These are phyloP conservation scores for Cytospora paraplurivora DNA, from an alignment of 2,329 filamentous ascomycete genomes.

Conservation along the genomic window DNA sequence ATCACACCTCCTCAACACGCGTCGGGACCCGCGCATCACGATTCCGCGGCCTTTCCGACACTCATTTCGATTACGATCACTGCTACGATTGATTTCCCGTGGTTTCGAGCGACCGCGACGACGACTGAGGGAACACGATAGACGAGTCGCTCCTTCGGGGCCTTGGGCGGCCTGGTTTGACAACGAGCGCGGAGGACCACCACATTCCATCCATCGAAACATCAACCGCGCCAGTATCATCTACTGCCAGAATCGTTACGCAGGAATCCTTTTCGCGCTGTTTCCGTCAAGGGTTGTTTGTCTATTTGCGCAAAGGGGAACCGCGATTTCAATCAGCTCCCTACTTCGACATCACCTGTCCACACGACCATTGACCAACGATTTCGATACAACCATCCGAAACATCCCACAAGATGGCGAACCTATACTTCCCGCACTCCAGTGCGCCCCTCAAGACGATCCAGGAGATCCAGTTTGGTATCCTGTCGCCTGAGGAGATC, in stretches of 20 bases:
- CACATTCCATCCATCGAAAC: conserved; percentile 24
- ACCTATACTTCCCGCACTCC: conserved; percentile 86
- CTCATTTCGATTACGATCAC: conserved; percentile 39
- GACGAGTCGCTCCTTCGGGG: conserved; percentile 41
- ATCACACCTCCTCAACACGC: conserved; percentile 51
- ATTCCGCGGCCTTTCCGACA: conserved; percentile 39
- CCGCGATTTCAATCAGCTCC: conserved; percentile 4
- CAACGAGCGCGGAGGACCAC: conserved; percentile 29
- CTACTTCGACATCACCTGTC: conserved; percentile 18
- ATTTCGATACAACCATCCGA: conserved; percentile 35
- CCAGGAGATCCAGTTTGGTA: conserved; percentile 98
- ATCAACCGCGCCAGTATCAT: conserved; percentile 17
- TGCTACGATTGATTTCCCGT: conserved; percentile 40
- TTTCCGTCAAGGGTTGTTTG: conserved; percentile 6
- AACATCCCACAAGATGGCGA: conserved; percentile 72
- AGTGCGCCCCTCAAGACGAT: conserved; percentile 96
- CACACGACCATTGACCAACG: conserved; percentile 27
- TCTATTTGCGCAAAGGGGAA: conserved; percentile 5
- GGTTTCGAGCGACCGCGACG: conserved; percentile 47
- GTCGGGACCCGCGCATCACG: conserved; percentile 51
- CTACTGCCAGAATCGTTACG: conserved; percentile 10
- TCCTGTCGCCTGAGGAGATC: conserved; percentile 97
- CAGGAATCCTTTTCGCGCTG: conserved; percentile 22
- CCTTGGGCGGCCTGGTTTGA: conserved; percentile 42
- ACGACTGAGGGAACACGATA: conserved; percentile 41